Percentiles rank a stretch among this genome's conserved stretches.
Evolutionary conservation across 257 asterid genomes (phyloP).

Genomic region (Solanum ossicruentum): DNA sequence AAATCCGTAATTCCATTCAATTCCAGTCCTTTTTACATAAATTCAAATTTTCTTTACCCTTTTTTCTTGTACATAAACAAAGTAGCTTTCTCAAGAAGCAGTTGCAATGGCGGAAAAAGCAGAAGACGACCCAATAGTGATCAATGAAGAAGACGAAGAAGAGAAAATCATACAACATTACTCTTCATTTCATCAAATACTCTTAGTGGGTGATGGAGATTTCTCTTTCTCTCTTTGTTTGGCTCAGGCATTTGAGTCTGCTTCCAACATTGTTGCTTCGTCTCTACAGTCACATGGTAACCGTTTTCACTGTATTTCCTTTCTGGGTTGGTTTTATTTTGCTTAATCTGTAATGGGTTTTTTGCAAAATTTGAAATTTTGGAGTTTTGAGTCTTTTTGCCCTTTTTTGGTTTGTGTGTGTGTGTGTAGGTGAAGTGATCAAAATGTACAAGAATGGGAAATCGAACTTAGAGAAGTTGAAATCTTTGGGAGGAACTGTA

Average conservation of each 20-base stretch:
- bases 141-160: not conserved
- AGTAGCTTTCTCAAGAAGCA: not conserved
- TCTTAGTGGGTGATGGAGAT: constrained; percentile 47
- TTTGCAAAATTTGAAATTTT: not conserved
- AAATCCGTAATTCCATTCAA: not conserved
- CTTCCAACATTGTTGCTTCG: constrained; percentile 35
- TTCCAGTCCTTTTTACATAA: not conserved
- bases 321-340: not conserved
- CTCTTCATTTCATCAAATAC: constrained; percentile 15
- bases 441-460: constrained; percentile 36
- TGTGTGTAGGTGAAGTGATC: constrained; percentile 28
- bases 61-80: not conserved
- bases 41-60: not conserved
- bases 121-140: not conserved
- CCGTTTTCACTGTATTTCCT: not conserved
- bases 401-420: not conserved
- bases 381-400: not conserved
- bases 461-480: constrained; percentile 17
- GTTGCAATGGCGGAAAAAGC: not conserved
- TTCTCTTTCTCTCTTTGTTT: constrained; percentile 31
- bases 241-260: constrained; percentile 14
- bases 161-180: constrained; percentile 22
- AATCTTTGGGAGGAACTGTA: constrained; percentile 26
- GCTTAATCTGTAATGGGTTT: not conserved
- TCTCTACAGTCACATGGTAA: constrained; percentile 47